A percentile compares a stretch with the other conserved stretches of the same genome.
These are phyloP conservation scores for Ilex asprella DNA, from an alignment of 257 asterid species.

Conservation along the genomic window DNA sequence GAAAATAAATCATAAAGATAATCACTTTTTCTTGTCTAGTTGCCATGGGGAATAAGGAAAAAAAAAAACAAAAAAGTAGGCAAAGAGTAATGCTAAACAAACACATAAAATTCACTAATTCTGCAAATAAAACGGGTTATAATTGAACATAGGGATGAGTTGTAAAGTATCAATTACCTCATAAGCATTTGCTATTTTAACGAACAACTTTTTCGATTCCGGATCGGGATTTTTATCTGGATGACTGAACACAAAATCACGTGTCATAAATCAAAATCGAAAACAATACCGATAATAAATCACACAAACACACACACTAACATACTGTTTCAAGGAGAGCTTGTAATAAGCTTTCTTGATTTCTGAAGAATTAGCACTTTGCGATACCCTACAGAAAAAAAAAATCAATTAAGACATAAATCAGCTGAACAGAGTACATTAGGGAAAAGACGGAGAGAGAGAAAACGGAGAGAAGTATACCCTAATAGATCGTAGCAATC, in stretches of 20 bases:
- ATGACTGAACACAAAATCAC: slow-evolving; percentile 37
- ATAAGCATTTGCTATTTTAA: slow-evolving; percentile 87
- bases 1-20: too few relatives aligned
- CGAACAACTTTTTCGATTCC: slow-evolving; percentile 69
- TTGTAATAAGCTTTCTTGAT: slow-evolving; percentile 42
- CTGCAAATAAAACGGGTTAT: too few relatives aligned
- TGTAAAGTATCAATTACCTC: slow-evolving; percentile 40
- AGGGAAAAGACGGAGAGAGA: neutral
- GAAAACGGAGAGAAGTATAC: slow-evolving; percentile 19
- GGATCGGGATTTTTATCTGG: slow-evolving; percentile 96
- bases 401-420: neutral
- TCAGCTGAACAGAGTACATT: neutral
- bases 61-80: too few relatives aligned
- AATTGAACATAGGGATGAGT: too few relatives aligned
- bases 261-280: neutral
- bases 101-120: too few relatives aligned
- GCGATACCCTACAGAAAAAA: slow-evolving; percentile 31
- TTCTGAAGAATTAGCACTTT: slow-evolving; percentile 40
- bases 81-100: too few relatives aligned
- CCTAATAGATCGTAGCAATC: slow-evolving; percentile 95
- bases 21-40: too few relatives aligned
- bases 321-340: slow-evolving; percentile 83
- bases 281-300: neutral
- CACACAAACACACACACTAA: neutral
- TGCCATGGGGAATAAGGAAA: too few relatives aligned